Evolutionary conservation across 148 eudicot species (phyloP), one percentile per base, ranked within the genome.

Genomic region (Camellia lanceoleosa): DNA sequence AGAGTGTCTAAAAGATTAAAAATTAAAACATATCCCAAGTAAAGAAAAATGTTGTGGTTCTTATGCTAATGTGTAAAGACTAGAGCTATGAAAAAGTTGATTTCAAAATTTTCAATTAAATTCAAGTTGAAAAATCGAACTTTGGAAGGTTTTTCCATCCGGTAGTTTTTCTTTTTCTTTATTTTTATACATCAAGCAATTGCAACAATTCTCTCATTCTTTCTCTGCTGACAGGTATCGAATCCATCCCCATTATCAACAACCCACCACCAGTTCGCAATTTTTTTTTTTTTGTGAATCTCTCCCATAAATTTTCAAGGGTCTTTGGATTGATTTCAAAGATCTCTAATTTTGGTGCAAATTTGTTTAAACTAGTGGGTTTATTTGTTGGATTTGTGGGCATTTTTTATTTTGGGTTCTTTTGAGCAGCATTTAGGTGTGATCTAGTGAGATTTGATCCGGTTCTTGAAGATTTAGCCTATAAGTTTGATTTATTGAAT

Each of bases 401-500:
- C 51, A 47, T 3, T 77, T 65, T 46, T 23, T 23, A 0, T n/a
- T n/a, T n/a, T n/a, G n/a, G 30, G 14, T 12, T 18, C 10, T 44
- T 56, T 14, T 15, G 46, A 56, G 47, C 15, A 18, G 43, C 5
- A 30, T 77, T 65, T 67, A 3, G 72, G 2, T 49, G 59, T 18
- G 71, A 52, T 77, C 59, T 54, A 42, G 72, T 51, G 71, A 73
- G 71, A 80, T 63, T 38, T 41, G 78, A 73, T 73, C 82, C 63
- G 78, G 82, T 64, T 62, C 42, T 61, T 44, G 56, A 47, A 46
- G 55, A 77, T 20, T 30, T 23, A 10, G 7, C 7, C 69, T 54
- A 0, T 60, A 60, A 1, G 15, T 13, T 42, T 7, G 74, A 42
- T 18, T 59, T 42, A 16, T 71, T 23, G 30, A 23, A 23, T 23